Evolutionary conservation across 177 flowering plant species (phyloP).

Genomic region (Vitis hybrid): DNA sequence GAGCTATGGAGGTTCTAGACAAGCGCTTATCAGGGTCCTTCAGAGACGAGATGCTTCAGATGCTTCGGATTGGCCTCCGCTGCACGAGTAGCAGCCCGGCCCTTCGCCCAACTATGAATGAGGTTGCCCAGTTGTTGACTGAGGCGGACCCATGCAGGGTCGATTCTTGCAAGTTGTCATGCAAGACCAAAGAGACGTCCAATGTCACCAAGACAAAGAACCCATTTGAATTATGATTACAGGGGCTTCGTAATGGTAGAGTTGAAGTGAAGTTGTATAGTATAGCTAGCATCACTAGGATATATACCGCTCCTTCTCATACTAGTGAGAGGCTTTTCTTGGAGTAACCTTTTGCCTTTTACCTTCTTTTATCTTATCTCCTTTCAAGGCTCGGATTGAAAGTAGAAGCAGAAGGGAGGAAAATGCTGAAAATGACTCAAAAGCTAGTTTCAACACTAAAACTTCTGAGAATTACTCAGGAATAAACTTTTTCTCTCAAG

Average conservation of each 20-base stretch:
- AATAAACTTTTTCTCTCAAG: too few species aligned
- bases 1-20: conserved; percentile 70
- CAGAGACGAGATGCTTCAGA: conserved; percentile 80
- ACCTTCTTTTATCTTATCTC: too few species aligned
- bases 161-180: conserved; percentile 47
- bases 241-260: conserved; percentile 5
- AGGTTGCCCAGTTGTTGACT: conserved; percentile 73
- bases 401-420: too few species aligned
- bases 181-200: conserved; percentile 45
- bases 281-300: background rate
- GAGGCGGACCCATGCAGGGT: conserved; percentile 77
- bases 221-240: conserved; percentile 21
- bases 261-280: conserved; percentile 6
- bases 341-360: too few species aligned
- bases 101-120: conserved; percentile 87
- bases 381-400: too few species aligned
- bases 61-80: conserved; percentile 68
- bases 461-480: too few species aligned
- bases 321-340: too few species aligned
- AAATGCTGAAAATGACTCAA: too few species aligned
- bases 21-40: conserved; percentile 52
- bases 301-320: too few species aligned
- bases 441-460: too few species aligned
- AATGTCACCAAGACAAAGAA: conserved; percentile 28
- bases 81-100: conserved; percentile 64